A percentile compares a stretch with the other conserved stretches of the same genome.
Conservation (phyloP, 441 rosid species). For the Mallotus japonicus region DNA sequence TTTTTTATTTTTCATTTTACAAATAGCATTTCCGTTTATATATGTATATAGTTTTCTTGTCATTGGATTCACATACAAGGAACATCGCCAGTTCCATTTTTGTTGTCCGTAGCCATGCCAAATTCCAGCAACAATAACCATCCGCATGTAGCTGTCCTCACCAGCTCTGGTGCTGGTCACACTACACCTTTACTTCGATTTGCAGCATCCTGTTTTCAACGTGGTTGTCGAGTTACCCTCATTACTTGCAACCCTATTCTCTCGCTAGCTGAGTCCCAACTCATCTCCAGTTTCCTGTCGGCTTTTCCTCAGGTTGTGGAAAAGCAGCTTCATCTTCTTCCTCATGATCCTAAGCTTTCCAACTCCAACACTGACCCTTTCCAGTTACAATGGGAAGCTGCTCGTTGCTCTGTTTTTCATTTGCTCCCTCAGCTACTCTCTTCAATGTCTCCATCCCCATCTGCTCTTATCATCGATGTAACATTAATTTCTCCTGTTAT, state of each 20-base stretch:
- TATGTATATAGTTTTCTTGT: too few species aligned
- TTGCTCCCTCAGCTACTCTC: constrained; percentile 31
- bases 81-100: too few species aligned
- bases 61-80: too few species aligned
- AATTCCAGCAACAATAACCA: background rate
- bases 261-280: constrained; percentile 32
- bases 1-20: too few species aligned
- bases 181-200: constrained; percentile 34
- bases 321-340: constrained; percentile 26
- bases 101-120: constrained; percentile 12
- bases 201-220: constrained; percentile 26
- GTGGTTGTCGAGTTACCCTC: constrained; percentile 31
- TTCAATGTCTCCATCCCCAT: constrained; percentile 21
- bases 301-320: constrained; percentile 30
- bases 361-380: constrained; percentile 33
- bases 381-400: constrained; percentile 27
- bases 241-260: constrained; percentile 33
- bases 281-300: constrained; percentile 31
- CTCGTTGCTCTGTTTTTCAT: constrained; percentile 29
- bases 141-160: constrained; percentile 33
- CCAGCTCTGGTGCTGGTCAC: constrained; percentile 37
- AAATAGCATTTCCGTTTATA: too few species aligned
- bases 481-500: constrained; percentile 22
- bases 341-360: constrained; percentile 15
- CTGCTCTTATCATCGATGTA: constrained; percentile 35